Conservation (phyloP, 495 filamentous ascomycete species). For the Xylaria grammica region DNA sequence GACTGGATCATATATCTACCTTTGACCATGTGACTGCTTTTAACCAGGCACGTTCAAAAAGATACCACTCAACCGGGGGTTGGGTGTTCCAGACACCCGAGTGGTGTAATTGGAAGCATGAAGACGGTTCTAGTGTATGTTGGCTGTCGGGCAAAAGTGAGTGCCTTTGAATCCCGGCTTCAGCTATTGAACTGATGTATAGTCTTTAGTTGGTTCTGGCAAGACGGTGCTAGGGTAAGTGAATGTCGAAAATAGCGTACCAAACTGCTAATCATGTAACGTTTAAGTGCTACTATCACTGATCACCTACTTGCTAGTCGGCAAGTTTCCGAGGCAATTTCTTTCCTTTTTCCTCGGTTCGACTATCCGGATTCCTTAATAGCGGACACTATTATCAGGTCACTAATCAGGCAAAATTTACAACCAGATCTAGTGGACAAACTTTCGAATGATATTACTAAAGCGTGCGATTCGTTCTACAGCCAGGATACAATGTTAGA, state of each 20-base stretch:
- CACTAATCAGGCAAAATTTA: not conserved
- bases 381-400: not conserved
- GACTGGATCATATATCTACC: not conserved
- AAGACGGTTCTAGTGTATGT: not conserved
- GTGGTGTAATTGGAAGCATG: not conserved
- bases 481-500: not conserved
- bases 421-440: not conserved
- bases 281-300: not conserved
- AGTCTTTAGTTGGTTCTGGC: constrained; percentile 4
- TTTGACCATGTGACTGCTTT: constrained; percentile 2
- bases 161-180: not conserved
- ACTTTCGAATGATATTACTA: not conserved
- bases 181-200: not conserved
- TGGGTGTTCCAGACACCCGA: constrained; percentile 7
- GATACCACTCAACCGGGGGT: not conserved
- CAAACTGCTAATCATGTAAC: not conserved
- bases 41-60: not conserved
- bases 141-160: constrained; percentile 8
- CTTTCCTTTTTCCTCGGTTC: not conserved
- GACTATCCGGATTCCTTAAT: not conserved
- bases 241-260: too few relatives aligned
- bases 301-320: not conserved
- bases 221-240: not conserved
- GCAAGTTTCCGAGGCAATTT: not conserved
- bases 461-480: not conserved